Percentiles rank a stretch among this genome's conserved stretches.
Evolutionary conservation across 306 rosid genomes (phyloP).

Genomic region (Geum urbanum): DNA sequence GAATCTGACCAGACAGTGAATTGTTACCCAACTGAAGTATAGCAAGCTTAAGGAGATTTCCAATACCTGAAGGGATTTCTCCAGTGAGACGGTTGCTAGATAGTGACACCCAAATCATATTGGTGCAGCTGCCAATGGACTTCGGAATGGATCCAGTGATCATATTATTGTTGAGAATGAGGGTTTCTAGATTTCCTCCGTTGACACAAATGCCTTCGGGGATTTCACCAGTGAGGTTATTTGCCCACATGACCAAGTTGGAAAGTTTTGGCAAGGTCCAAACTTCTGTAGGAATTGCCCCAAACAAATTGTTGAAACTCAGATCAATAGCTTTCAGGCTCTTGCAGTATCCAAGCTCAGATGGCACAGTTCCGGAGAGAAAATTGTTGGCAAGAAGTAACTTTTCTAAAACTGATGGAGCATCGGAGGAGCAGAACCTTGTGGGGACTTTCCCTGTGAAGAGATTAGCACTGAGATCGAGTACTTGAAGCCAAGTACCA

Average conservation of each 20-base stretch:
- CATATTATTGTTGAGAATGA: slow-evolving; percentile 58
- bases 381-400: slow-evolving; percentile 48
- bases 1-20: slow-evolving; percentile 61
- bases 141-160: slow-evolving; percentile 55
- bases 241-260: slow-evolving; percentile 77
- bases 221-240: slow-evolving; percentile 51
- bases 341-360: slow-evolving; percentile 52
- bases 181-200: slow-evolving; percentile 53
- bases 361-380: slow-evolving; percentile 48
- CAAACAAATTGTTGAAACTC: slow-evolving; percentile 62
- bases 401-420: slow-evolving; percentile 40
- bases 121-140: slow-evolving; percentile 57
- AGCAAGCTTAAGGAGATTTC: slow-evolving; percentile 47
- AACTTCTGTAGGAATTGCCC: slow-evolving; percentile 51
- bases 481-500: slow-evolving; percentile 42
- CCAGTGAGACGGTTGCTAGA: slow-evolving; percentile 55
- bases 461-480: slow-evolving; percentile 60
- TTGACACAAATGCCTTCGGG: slow-evolving; percentile 53
- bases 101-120: slow-evolving; percentile 61
- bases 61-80: slow-evolving; percentile 54
- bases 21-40: slow-evolving; percentile 69
- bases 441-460: slow-evolving; percentile 51
- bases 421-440: slow-evolving; percentile 34
- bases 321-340: slow-evolving; percentile 50
- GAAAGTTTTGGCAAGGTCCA: slow-evolving; percentile 60